Conservation (phyloP, 148 eudicot species). For the Spergularia bocconei region DNA sequence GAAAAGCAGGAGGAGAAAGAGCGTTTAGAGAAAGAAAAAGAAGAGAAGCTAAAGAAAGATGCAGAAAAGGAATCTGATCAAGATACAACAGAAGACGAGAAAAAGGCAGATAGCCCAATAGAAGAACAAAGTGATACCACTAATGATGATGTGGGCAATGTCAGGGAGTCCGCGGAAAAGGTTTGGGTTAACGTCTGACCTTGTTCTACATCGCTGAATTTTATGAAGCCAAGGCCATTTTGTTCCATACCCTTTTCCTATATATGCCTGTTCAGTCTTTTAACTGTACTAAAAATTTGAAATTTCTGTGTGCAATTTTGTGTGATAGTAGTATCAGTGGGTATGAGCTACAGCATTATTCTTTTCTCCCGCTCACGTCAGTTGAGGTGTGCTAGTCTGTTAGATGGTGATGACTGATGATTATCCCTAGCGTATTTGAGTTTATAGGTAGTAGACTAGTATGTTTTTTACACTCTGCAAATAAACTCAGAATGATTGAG, state of each 20-base stretch:
- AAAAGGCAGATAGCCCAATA: constrained; percentile 31
- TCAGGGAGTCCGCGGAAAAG: constrained; percentile 43
- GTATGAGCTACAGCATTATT: background rate
- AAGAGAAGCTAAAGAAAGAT: constrained; percentile 65
- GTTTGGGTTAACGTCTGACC: constrained; percentile 26
- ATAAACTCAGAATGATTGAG: constrained; percentile 1
- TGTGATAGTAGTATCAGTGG: background rate
- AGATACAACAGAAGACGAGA: constrained; percentile 34
- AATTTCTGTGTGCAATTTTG: background rate
- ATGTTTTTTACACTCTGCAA: background rate
- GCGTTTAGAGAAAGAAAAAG: constrained; percentile 72
- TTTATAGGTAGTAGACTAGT: background rate
- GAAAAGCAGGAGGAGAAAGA: constrained; percentile 91
- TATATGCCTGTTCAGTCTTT: background rate
- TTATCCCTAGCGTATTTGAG: background rate
- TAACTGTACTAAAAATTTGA: background rate
- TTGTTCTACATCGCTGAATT: background rate
- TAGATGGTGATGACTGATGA: constrained; percentile 4
- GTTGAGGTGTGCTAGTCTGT: background rate
- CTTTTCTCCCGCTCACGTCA: background rate
- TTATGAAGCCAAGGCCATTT: background rate
- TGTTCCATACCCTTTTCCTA: background rate
- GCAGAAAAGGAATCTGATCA: constrained; percentile 38
- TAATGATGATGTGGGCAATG: constrained; percentile 42
- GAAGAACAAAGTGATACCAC: constrained; percentile 32